Percentiles rank a stretch among this genome's conserved stretches.
phyloP scores from a whole-genome alignment of 305 asterid genomes.

The Rubia tinctorum region DNA sequence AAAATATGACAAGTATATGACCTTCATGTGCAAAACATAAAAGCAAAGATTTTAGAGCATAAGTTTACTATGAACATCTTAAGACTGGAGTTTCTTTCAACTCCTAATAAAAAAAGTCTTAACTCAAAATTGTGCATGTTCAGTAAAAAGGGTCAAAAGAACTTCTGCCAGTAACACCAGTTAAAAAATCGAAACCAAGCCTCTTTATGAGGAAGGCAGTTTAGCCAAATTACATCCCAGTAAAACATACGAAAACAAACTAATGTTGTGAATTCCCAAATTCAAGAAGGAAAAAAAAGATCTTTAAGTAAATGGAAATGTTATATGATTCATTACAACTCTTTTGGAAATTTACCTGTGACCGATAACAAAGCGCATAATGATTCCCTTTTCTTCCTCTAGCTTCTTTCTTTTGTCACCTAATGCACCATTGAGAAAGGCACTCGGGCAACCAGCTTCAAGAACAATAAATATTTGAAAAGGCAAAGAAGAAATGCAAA shows the following conservation, averaged over 20 bases:
- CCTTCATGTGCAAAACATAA: not conserved
- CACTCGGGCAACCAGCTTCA: not conserved
- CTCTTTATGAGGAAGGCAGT: not conserved
- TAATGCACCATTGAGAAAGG: slow-evolving; percentile 23
- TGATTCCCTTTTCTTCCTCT: slow-evolving; percentile 84
- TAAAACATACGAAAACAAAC: not conserved
- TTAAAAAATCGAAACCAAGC: not conserved
- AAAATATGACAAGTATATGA: not conserved
- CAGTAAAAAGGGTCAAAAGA: not conserved
- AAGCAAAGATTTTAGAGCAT: not conserved
- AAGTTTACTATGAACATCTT: not conserved
- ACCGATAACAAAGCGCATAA: slow-evolving; percentile 89
- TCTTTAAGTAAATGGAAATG: not conserved
- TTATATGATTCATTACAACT: not conserved
- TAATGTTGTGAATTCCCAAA: not conserved
- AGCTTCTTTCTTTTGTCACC: slow-evolving; percentile 67
- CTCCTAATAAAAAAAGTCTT: not conserved
- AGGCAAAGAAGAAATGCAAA: not conserved
- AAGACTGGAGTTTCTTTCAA: not conserved
- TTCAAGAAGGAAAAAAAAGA: not conserved
- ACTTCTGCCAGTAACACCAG: not conserved
- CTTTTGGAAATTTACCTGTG: slow-evolving; percentile 50
- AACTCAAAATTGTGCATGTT: not conserved
- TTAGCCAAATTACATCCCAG: not conserved
- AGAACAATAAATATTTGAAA: slow-evolving; percentile 5